A percentile compares a stretch with the other conserved stretches of the same genome.
phyloP scores from a whole-genome alignment of 2,329 filamentous ascomycete species.

The Clarireedia paspali region DNA sequence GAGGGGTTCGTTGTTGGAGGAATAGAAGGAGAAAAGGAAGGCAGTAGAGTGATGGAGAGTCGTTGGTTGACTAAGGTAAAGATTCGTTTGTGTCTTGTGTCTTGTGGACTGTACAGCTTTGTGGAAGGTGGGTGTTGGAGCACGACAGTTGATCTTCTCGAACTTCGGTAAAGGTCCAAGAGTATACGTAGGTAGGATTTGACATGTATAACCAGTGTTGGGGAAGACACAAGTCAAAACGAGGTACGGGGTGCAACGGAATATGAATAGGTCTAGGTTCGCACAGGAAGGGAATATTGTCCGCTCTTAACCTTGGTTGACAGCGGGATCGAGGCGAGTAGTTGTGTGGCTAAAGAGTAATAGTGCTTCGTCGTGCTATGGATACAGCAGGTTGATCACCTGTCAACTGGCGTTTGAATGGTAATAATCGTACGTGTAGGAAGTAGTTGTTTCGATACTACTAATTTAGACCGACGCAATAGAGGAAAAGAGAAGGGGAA shows the following conservation, averaged over 20 bases:
- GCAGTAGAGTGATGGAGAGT: neutral
- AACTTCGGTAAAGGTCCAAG: constrained; percentile 2
- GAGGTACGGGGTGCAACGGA: neutral
- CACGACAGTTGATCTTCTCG: constrained; percentile 8
- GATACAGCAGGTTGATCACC: too few species aligned
- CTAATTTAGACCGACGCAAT: too few species aligned
- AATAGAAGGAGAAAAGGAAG: neutral
- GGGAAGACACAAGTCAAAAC: neutral
- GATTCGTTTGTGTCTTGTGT: neutral
- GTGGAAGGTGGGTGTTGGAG: constrained; percentile 2
- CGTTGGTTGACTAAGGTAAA: neutral
- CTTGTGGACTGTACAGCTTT: neutral
- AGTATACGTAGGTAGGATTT: neutral
- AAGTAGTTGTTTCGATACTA: too few species aligned
- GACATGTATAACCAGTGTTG: neutral
- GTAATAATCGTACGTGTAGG: too few species aligned
- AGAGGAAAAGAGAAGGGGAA: too few species aligned
- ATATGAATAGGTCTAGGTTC: too few species aligned
- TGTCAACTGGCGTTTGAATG: too few species aligned
- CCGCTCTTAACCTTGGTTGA: neutral
- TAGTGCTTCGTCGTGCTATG: too few species aligned
- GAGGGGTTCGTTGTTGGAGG: neutral
- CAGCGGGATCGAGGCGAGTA: too few species aligned
- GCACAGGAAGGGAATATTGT: neutral
- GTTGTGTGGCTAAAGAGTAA: too few species aligned